A percentile compares a stretch with the other conserved stretches of the same genome.
Evolutionary conservation across 352 stramenopile genomes (phyloP).

Genomic region (Halophytophthora batemanensis): DNA sequence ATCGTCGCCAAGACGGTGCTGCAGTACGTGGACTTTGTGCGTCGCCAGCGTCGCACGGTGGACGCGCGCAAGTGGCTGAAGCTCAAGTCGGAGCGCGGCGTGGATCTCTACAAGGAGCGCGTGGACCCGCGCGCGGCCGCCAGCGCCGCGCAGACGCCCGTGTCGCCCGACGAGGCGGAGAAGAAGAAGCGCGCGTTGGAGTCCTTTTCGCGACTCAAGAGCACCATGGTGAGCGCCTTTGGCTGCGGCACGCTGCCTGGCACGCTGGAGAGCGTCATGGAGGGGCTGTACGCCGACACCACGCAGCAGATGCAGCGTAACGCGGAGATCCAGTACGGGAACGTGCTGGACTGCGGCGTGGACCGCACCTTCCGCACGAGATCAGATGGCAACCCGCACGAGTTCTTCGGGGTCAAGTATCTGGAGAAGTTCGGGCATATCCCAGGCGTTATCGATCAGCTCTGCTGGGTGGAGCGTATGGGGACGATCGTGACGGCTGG

Average conservation of each 20-base stretch:
- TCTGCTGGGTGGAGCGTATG: constrained; percentile 58
- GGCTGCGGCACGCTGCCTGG: constrained; percentile 42
- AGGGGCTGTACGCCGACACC: constrained; percentile 44
- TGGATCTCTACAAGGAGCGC: constrained; percentile 57
- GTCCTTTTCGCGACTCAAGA: constrained; percentile 17
- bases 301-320: constrained; percentile 37
- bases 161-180: constrained; percentile 11
- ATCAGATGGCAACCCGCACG: constrained; percentile 30
- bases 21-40: constrained; percentile 47
- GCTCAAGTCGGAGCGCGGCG: constrained; percentile 36
- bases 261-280: constrained; percentile 48
- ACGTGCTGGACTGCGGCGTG: constrained; percentile 43
- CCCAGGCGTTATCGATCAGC: constrained; percentile 34
- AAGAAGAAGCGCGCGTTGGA: not conserved
- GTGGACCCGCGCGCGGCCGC: constrained; percentile 21
- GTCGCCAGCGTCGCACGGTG: constrained; percentile 32
- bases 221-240: constrained; percentile 54
- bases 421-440: constrained; percentile 36
- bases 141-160: constrained; percentile 6
- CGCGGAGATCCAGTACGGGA: constrained; percentile 47
- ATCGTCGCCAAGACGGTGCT: constrained; percentile 54
- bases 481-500: constrained; percentile 15
- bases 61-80: constrained; percentile 36
- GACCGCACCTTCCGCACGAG: constrained; percentile 39
- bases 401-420: constrained; percentile 66